Base-by-base conservation (phyloP, 805 yeast genomes). In the Candida sanyiensis region DNA sequence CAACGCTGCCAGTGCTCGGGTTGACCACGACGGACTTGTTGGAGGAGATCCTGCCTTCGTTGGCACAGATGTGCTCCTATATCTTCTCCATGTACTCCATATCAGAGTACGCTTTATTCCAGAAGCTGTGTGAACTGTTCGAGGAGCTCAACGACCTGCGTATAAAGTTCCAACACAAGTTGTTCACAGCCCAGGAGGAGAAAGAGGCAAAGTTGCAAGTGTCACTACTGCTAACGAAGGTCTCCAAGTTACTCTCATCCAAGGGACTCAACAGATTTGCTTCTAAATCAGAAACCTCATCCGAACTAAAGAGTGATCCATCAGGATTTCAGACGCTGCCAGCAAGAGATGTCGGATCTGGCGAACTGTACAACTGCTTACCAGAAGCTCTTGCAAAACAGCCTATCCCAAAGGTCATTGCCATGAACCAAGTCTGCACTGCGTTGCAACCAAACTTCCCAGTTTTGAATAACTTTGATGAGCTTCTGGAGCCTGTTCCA, bases 361-460 rank as follows among this genome's bases (percentile, higher is more conserved):
- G 86, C 28, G 75, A 75, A 43, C 58, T 82, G 31, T 71, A 73
- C 50, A 56, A 71, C 13, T 63, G 51, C 42, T 52, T 59, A 22
- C 39, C 50, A 47, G 37, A 47, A 46, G 36, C 55, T 18, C 10
- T 50, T 11, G 8, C 33, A 7, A 35, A 43, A n/a, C 64, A 59
- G 37, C 61, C 73, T 2, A 60, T 69, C 28, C 79, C 88, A 6
- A 73, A 82, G 18, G 56, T 62, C 29, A 65, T 87, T 41, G 83
- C 89, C 12, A 69, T 72, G 33, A 79, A 73, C 55, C 93, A 86
- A 58, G 63, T 80, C 36, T 69, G 80, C 39, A 72, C 80, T 58
- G 89, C 94, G 0, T 63, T 87, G 42, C 75, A 82, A 9, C 80
- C 87, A 13, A 76, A 77, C 46, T 85, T 75, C 57, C 95, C 95